Evolutionary conservation across 1,139 yeast species (phyloP), one percentile per base, ranked within the genome.

Genomic region (Yamadazyma atmosphaerica): DNA sequence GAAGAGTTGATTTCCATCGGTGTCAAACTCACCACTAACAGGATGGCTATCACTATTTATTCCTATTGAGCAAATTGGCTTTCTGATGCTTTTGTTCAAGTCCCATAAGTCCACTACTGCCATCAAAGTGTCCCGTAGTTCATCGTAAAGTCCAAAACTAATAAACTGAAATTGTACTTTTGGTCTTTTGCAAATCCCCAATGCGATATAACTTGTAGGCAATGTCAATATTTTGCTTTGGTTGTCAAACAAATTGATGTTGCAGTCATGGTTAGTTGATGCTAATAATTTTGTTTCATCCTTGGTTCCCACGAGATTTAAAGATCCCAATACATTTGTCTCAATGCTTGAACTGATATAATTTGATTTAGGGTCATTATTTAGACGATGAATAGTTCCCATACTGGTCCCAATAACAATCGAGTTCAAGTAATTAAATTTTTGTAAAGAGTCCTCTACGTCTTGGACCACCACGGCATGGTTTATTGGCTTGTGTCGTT

Each of bases 21-120:
- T 38, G 25, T 50, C 53, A 37, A 67, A 68, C 5, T 37, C 31
- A 1, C 37, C 44, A 24, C 34, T 28, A 3, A 40, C 37, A 5
- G 49, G 49, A 28, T 46, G 46, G 8, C 35, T 31, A 2, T 17
- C 10, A 4, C 41, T 31, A 10, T 34, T 28, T 13, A 32, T 13
- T 14, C 32, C 32, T 6, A 41, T 31, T 3, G 35, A 26, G 8
- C 58, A 47, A 1, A 72, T 41, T 2, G 83, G 77, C 9, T 58
- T 56, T 40, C 72, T 72, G 2, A 65, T 37, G 41, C 61, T 67
- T 11, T 46, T 52, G 6, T 56, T 51, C 28, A 82, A 55, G 50
- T 81, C 80, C 85, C 85, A 81, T 16, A 78, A 57, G 40, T 78
- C 77, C n/a, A 81, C 50, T 11, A 60, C 49, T 0, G 79, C 68